Percentiles rank a stretch among this genome's conserved stretches.
Conservation (phyloP, 495 filamentous ascomycete species). For the Chaetomium tenue region DNA sequence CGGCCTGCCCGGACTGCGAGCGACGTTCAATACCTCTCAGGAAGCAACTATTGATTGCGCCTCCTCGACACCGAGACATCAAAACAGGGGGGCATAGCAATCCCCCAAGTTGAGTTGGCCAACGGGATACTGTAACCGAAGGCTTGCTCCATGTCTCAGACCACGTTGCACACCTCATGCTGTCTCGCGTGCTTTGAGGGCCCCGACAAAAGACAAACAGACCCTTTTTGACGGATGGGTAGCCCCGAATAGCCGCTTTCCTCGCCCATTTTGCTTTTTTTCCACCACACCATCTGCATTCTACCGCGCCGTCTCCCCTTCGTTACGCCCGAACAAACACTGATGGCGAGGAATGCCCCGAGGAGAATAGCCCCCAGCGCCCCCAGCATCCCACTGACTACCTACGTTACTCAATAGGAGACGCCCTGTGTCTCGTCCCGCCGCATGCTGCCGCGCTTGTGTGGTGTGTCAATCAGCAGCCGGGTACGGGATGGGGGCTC, state of each 20-base stretch:
- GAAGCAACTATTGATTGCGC: background rate
- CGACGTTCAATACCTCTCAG: no score
- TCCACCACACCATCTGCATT: no score
- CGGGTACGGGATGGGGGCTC: background rate
- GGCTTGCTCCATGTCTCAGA: background rate
- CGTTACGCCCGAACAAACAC: no score
- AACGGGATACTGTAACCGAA: background rate
- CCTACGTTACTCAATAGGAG: background rate
- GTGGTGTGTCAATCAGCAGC: background rate
- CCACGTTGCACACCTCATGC: background rate
- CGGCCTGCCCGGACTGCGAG: no score
- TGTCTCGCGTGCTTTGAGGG: background rate
- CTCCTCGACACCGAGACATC: background rate
- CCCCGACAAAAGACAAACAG: background rate
- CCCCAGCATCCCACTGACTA: no score
- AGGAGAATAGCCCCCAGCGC: no score
- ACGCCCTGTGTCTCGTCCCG: background rate
- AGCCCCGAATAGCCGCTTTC: background rate
- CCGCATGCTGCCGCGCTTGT: slow-evolving; percentile 1
- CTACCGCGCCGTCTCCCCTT: no score
- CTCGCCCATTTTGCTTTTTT: no score
- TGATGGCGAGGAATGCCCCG: no score
- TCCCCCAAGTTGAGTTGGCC: background rate
- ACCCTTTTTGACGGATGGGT: background rate
- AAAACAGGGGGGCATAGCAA: background rate